Base-by-base conservation (phyloP, 352 stramenopile genomes). In the Phytophthora colocasiae region DNA sequence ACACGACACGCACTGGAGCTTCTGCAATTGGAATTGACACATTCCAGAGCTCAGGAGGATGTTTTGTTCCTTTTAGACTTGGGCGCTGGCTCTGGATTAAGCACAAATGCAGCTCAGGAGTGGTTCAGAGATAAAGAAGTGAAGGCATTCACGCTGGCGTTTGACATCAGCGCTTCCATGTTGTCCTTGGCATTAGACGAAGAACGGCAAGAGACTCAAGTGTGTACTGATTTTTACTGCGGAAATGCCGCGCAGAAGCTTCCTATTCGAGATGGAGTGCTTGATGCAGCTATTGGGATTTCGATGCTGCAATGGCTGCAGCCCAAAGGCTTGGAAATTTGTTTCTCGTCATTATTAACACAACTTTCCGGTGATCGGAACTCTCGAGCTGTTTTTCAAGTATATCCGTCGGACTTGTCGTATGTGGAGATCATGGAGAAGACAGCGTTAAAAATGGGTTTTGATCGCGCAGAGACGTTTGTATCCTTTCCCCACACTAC, bases 231-330 rank as follows among this genome's bases (percentile, higher is more conserved):
- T 7, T 90, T 91, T 54, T 91, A 85, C 53, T 77, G 82, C 58
- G 85, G 81, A 36, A 90, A 93, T 59, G 86, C 83, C 14, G 84
- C 71, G 8, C 86, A 90, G 45, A 72, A 58, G 15, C 75, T 91
- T 10, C 83, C 86, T 26, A 58, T 95, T 50, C 86, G 86, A 22
- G 15, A 32, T 0, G 63, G 58, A 3, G 41, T 69, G 11, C 80
- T 90, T 24, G 58, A 87, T 47, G 70, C 69, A 31, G 83, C 80
- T 41, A 88, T 93, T 47, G 79, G 83, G 10, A 91, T 95, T 56
- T 95, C 86, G 2, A 95, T 95, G 86, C 63, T 95, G 17, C 86
- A 95, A 63, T 95, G 86, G 86, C 63, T 95, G 44, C 83, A 81
- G n/a, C 59, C 69, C 4, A 65, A 81, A 9, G 84, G 83, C 24